A percentile compares a stretch with the other conserved stretches of the same genome.
Evolutionary conservation across 1,139 yeast species (phyloP).

Genomic region (Yamadazyma dushanensis): DNA sequence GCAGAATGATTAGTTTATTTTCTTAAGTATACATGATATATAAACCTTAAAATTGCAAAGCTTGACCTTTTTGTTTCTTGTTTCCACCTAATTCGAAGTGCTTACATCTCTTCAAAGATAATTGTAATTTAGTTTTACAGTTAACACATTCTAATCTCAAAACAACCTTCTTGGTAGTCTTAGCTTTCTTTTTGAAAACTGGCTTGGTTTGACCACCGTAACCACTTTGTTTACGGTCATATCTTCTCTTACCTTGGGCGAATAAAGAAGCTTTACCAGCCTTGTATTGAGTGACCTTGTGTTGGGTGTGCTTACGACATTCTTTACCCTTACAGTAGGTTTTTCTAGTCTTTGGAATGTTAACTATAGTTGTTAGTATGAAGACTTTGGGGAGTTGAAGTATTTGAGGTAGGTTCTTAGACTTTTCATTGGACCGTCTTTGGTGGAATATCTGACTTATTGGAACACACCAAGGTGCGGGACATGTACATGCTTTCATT

Average conservation of each 20-base stretch:
- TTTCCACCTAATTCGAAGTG: constrained; percentile 99
- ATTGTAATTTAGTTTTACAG: constrained; percentile 99
- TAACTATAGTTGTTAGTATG: constrained; percentile 57
- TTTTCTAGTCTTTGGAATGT: constrained; percentile 99
- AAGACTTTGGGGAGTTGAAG: not conserved
- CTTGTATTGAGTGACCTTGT: constrained; percentile 99
- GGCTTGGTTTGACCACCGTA: constrained; percentile 99
- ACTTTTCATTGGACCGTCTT: no score
- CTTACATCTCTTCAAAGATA: constrained; percentile 99
- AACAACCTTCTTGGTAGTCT: constrained; percentile 99
- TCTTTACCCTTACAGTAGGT: constrained; percentile 99
- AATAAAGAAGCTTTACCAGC: constrained; percentile 99
- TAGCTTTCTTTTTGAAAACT: constrained; percentile 99
- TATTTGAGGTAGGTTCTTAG: no score
- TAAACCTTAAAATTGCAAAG: constrained; percentile 78
- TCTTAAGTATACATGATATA: constrained; percentile 18
- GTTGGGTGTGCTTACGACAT: constrained; percentile 99
- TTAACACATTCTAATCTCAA: constrained; percentile 98
- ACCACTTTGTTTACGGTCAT: constrained; percentile 99
- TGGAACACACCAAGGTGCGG: no score
- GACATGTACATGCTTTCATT: no score
- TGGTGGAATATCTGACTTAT: no score
- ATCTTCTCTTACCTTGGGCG: constrained; percentile 99
- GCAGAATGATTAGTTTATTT: constrained; percentile 10
- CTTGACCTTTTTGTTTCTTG: constrained; percentile 99